These are phyloP conservation scores for Kurtzmaniella quercitrusa DNA, from an alignment of 1,139 yeast genomes.

Conservation along the genomic window DNA sequence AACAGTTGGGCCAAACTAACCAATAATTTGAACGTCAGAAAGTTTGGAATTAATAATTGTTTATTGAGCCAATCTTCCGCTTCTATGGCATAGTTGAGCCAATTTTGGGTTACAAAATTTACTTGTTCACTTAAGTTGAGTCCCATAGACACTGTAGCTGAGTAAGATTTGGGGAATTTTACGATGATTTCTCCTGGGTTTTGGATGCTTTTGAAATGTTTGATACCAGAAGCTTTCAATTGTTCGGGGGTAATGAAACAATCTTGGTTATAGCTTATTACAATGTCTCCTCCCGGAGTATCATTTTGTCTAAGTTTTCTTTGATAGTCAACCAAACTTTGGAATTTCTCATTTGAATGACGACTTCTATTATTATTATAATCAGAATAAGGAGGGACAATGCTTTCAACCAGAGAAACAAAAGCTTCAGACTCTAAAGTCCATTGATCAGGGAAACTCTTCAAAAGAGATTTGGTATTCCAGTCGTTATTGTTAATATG, in stretches of 20 bases:
- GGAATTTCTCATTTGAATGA: conserved; percentile 23
- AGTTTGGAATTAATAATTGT: conserved; percentile 48
- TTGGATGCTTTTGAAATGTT: conserved; percentile 44
- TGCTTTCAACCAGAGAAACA: conserved; percentile 26
- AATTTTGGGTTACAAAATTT: conserved; percentile 53
- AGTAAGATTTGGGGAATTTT: conserved; percentile 52
- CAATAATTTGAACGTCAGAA: conserved; percentile 46
- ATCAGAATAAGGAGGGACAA: conserved; percentile 22
- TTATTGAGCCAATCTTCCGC: conserved; percentile 51
- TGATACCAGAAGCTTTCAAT: conserved; percentile 45
- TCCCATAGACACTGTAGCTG: conserved; percentile 50
- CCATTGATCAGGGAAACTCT: conserved; percentile 12
- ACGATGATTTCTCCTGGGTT: conserved; percentile 58
- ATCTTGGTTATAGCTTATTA: conserved; percentile 29
- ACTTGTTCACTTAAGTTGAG: conserved; percentile 52
- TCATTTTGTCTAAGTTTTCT: conserved; percentile 3
- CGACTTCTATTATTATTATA: conserved; percentile 19
- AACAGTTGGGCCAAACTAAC: conserved; percentile 42
- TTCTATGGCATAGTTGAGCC: conserved; percentile 48
- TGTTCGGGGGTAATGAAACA: conserved; percentile 45
- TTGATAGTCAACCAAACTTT: conserved; percentile 18
- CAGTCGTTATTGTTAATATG: conserved; percentile 22
- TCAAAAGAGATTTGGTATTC: conserved; percentile 16
- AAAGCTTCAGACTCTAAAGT: conserved; percentile 23
- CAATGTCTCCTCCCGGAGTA: conserved; percentile 6